phyloP scores from a whole-genome alignment of 1,284 basidiomycete species.

The Ceratobasidium papillatum region DNA sequence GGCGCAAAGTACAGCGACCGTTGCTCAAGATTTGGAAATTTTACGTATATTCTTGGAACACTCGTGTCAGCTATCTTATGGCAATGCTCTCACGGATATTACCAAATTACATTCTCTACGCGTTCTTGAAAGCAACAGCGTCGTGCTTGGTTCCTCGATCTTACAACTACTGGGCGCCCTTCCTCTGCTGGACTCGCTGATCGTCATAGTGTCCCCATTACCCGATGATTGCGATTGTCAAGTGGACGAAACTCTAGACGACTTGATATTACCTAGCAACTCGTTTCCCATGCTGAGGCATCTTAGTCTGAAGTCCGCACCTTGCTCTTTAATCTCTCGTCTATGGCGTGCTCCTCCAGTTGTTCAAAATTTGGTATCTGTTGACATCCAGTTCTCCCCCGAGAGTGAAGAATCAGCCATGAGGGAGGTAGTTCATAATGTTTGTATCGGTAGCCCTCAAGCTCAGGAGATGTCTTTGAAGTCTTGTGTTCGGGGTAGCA shows the following conservation, averaged over 20 bases:
- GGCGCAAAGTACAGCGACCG: no score
- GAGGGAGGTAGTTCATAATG: neutral
- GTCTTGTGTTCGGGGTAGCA: neutral
- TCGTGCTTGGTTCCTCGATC: no score
- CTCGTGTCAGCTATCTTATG: no score
- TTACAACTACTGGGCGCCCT: no score
- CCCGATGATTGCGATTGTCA: neutral
- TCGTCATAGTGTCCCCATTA: no score
- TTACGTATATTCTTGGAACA: no score
- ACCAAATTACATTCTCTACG: no score
- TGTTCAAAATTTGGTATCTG: neutral
- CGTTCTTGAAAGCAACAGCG: no score
- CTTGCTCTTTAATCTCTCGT: neutral
- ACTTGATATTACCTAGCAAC: neutral
- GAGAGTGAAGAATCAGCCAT: neutral
- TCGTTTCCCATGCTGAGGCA: constrained; percentile 7
- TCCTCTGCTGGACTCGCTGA: no score
- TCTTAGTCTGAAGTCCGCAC: neutral
- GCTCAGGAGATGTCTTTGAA: neutral
- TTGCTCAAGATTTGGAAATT: no score
- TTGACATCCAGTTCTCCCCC: neutral
- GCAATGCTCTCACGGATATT: no score
- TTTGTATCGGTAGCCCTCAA: neutral
- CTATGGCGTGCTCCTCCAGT: neutral
- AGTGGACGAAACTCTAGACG: neutral